These are phyloP conservation scores for Apophysomyces variabilis DNA, from an alignment of 371 early-diverging fungal genomes.

Conservation along the genomic window DNA sequence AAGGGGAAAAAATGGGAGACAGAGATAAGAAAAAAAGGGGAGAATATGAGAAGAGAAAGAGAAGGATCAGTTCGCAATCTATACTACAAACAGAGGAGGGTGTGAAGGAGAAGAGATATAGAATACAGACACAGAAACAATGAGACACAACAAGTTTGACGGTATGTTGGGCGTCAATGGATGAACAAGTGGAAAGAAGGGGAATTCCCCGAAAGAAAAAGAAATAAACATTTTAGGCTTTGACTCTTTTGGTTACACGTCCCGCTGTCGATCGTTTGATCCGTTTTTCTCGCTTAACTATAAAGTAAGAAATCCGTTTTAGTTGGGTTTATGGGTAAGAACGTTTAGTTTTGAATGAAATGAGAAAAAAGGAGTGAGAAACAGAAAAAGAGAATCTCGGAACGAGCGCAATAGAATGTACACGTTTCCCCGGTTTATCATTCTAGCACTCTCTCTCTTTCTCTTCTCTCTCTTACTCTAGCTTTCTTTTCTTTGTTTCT, in stretches of 20 bases:
- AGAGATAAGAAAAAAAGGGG: too few relatives aligned
- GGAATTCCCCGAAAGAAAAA: background rate
- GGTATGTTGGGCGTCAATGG: too few relatives aligned
- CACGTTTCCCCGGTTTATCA: too few relatives aligned
- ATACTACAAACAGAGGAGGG: background rate
- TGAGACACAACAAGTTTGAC: too few relatives aligned
- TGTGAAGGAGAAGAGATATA: background rate
- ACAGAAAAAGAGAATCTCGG: background rate
- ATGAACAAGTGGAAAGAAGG: background rate
- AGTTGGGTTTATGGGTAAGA: background rate
- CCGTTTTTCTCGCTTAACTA: constrained; percentile 11
- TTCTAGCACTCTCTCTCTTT: too few relatives aligned
- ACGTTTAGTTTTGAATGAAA: background rate
- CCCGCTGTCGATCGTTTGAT: constrained; percentile 9
- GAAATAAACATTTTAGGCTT: background rate
- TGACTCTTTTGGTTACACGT: constrained; percentile 10
- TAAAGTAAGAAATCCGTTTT: background rate
- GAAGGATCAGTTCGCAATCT: background rate
- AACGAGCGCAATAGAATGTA: background rate
- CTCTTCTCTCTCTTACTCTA: too few relatives aligned
- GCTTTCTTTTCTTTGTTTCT: background rate
- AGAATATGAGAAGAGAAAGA: background rate
- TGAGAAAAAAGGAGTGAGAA: background rate
- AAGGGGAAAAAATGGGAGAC: background rate
- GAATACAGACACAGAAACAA: background rate